These are phyloP conservation scores for Jatropha podagrica DNA, from an alignment of 441 rosid species.

Conservation along the genomic window DNA sequence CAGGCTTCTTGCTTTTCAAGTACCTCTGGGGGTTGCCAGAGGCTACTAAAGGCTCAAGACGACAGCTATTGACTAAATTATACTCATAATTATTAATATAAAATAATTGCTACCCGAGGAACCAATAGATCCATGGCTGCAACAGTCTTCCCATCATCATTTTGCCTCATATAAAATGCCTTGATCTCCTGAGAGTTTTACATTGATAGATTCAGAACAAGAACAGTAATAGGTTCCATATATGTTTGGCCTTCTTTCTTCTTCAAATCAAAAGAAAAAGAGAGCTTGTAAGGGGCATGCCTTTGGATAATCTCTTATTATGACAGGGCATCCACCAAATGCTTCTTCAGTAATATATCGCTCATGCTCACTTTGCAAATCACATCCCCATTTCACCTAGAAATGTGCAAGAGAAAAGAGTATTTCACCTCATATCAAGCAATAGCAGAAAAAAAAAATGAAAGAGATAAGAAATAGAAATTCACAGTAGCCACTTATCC, in stretches of 20 bases:
- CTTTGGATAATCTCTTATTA: conserved; percentile 95
- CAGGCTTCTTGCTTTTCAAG: not conserved
- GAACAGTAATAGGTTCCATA: not conserved
- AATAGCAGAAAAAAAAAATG: not conserved
- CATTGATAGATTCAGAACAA: conserved; percentile 15
- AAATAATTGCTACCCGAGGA: conserved; percentile 64
- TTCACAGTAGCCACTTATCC: too few species aligned
- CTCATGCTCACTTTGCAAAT: conserved; percentile 98
- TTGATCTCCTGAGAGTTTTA: conserved; percentile 67
- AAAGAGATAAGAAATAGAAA: not conserved
- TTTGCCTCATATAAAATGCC: conserved; percentile 97
- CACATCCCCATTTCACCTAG: conserved; percentile 96
- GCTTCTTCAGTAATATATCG: conserved; percentile 92
- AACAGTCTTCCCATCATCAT: conserved; percentile 94
- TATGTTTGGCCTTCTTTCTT: not conserved
- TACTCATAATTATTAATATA: conserved; percentile 5
- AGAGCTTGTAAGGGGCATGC: conserved; percentile 28
- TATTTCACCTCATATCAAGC: too few species aligned
- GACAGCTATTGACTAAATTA: not conserved
- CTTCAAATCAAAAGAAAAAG: conserved; percentile 4
- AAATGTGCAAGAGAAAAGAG: conserved; percentile 10
- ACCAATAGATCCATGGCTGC: conserved; percentile 99
- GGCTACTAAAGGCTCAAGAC: not conserved
- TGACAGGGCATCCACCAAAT: conserved; percentile 81
- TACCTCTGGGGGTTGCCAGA: not conserved